Evolutionary conservation across 2,329 filamentous ascomycete genomes (phyloP).

Genomic region (Fusarium keratoplasticum): DNA sequence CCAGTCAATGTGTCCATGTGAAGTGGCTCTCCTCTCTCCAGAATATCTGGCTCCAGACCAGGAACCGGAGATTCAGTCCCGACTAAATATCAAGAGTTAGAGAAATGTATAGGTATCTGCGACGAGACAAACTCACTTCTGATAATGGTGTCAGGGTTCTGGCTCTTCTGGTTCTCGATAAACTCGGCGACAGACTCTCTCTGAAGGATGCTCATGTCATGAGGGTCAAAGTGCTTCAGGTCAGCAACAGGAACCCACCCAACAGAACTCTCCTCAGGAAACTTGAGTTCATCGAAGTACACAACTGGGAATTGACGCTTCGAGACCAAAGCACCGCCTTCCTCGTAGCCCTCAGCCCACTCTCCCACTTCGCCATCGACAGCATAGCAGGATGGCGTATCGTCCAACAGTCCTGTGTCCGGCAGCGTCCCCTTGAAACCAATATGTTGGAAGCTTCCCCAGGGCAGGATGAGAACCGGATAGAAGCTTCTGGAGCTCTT

Average conservation of each 20-base stretch:
- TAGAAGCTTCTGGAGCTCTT: not conserved
- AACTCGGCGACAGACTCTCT: not conserved
- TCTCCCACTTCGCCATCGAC: not conserved
- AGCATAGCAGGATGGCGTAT: not conserved
- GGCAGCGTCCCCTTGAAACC: not conserved
- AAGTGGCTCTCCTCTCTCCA: not conserved
- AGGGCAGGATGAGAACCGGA: not conserved
- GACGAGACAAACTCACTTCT: not conserved
- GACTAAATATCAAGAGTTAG: not conserved
- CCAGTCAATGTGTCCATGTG: not conserved
- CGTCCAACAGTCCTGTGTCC: not conserved
- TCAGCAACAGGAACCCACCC: constrained; percentile 3
- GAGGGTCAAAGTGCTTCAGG: not conserved
- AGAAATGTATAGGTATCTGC: not conserved
- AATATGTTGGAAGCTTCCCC: not conserved
- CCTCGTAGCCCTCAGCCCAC: not conserved
- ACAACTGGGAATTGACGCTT: constrained; percentile 13
- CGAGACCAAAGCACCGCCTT: accelerated
- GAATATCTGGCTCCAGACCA: not conserved
- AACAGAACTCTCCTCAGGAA: not conserved
- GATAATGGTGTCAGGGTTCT: not conserved
- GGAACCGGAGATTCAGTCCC: not conserved
- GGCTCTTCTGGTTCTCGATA: not conserved
- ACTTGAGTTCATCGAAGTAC: not conserved
- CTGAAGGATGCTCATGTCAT: not conserved